Percentiles rank a stretch among this genome's conserved stretches.
phyloP scores from a whole-genome alignment of 352 stramenopile species.

The Plasmopara halstedii region DNA sequence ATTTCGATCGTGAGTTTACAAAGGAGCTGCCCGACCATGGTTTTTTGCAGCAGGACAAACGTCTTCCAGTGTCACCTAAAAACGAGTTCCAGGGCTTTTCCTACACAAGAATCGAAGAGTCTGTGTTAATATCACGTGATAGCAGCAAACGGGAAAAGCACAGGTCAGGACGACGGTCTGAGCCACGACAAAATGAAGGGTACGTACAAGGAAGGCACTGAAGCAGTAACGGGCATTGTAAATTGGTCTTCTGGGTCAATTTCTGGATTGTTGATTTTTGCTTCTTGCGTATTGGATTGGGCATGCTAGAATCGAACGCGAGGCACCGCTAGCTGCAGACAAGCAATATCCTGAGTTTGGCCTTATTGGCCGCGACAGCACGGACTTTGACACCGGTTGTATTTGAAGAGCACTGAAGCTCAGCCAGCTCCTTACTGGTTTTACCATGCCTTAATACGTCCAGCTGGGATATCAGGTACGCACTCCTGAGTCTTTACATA shows the following conservation, averaged over 20 bases:
- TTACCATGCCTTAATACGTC: slow-evolving; percentile 3
- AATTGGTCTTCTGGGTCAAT: slow-evolving; percentile 15
- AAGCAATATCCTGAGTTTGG: slow-evolving; percentile 24
- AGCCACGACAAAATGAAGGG: slow-evolving; percentile 25
- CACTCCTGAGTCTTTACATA: slow-evolving; percentile 5
- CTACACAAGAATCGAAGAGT: slow-evolving; percentile 42
- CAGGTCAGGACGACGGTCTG: slow-evolving; percentile 21
- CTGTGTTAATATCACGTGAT: slow-evolving; percentile 11
- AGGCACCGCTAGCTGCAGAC: slow-evolving; percentile 15
- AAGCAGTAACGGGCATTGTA: slow-evolving; percentile 14
- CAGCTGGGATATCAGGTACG: slow-evolving; percentile 25
- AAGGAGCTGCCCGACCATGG: slow-evolving; percentile 72
- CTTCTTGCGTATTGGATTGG: slow-evolving; percentile 17
- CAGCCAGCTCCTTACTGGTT: neutral
- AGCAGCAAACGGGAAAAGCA: slow-evolving; percentile 28
- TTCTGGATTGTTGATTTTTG: slow-evolving; percentile 20
- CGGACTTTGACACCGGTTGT: slow-evolving; percentile 30
- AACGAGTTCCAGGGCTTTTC: slow-evolving; percentile 86
- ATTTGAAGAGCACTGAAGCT: slow-evolving; percentile 20
- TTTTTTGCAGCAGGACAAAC: slow-evolving; percentile 74
- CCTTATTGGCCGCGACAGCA: slow-evolving; percentile 25
- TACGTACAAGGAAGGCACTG: slow-evolving; percentile 31
- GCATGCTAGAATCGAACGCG: slow-evolving; percentile 23
- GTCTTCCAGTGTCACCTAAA: slow-evolving; percentile 61
- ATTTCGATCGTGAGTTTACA: slow-evolving; percentile 86